Evolutionary conservation across 2,329 filamentous ascomycete genomes (phyloP), one percentile per base, ranked within the genome.

Genomic region (Colletotrichum phormii): DNA sequence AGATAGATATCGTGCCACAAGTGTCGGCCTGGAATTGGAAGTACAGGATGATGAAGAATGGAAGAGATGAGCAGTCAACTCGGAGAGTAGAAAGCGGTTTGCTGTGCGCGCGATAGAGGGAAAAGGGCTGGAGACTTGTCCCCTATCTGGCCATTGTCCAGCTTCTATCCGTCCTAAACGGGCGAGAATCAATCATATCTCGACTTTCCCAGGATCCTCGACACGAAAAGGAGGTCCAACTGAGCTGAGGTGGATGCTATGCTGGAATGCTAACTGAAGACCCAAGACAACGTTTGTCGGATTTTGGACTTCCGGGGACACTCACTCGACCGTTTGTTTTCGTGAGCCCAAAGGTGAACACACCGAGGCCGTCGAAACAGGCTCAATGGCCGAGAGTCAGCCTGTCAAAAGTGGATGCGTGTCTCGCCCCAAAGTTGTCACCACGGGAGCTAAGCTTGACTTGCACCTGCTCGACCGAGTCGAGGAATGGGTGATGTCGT

Each of bases 271-370:
- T 29, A 31, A 35, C 35, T 37, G 49, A 46, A 15, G 37, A 46
- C 55, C 33, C 54, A 33, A 67, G 63, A 71, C 67, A 71, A 22
- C 63, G 42, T 35, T 60, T 55, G 54, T 71, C 55, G 46, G 33
- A 35, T 33, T 51, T 49, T 33, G 46, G 31, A 42, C 55, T n/a
- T 49, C 31, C 62, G 60, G 67, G 13, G 31, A 66, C 33, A 42
- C 58, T 35, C 42, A 49, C 42, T 49, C 42, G n/a, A 15, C 54
- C 46, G 58, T 53, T 51, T 18, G 31, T 51, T 26, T 33, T 22
- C 31, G 51, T n/a, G 51, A 5, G 49, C n/a, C 5, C 31, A n/a
- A 29, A 24, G 42, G 26, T n/a, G 7, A 26, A 51, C 11, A 62
- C 37, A 15, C 31, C 29, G 18, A n/a, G 29, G 49, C 42, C 29